phyloP scores from a whole-genome alignment of 2,329 filamentous ascomycete genomes.

The Helotiales sp. region DNA sequence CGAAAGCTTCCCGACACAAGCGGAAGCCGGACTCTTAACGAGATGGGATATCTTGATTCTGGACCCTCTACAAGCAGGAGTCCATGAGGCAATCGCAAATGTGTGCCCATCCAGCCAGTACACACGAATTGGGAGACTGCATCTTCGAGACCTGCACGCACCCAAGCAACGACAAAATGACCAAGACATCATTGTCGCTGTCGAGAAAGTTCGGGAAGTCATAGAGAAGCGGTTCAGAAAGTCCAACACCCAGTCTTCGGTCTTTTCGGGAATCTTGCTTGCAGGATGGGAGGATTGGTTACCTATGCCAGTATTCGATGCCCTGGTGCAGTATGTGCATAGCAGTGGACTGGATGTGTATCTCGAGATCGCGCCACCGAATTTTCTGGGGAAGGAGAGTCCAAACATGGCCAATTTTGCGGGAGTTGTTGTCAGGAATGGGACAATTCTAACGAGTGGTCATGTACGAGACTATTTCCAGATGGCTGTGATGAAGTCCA shows the following conservation, averaged over 20 bases:
- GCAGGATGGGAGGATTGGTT: conserved; percentile 18
- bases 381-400: conserved; percentile 6
- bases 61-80: conserved; percentile 5
- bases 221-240: conserved; percentile 2
- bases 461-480: conserved; percentile 17
- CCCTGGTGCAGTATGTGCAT: conserved; percentile 8
- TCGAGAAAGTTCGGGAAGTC: conserved; percentile 12
- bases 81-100: neutral
- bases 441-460: conserved; percentile 10
- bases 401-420: conserved; percentile 15
- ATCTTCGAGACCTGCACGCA: conserved; percentile 5
- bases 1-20: neutral
- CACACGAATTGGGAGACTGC: conserved; percentile 3
- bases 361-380: conserved; percentile 11
- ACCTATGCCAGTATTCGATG: conserved; percentile 9
- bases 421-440: conserved; percentile 13
- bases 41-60: conserved; percentile 14
- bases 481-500: conserved; percentile 17
- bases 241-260: neutral
- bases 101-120: conserved; percentile 6
- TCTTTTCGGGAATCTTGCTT: conserved; percentile 3
- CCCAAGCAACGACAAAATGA: conserved; percentile 3
- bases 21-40: conserved; percentile 2
- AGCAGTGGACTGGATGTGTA: conserved; percentile 10
- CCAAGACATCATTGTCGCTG: conserved; percentile 5